Base-by-base conservation (phyloP, 352 stramenopile species). In the Phytophthora crassamura region DNA sequence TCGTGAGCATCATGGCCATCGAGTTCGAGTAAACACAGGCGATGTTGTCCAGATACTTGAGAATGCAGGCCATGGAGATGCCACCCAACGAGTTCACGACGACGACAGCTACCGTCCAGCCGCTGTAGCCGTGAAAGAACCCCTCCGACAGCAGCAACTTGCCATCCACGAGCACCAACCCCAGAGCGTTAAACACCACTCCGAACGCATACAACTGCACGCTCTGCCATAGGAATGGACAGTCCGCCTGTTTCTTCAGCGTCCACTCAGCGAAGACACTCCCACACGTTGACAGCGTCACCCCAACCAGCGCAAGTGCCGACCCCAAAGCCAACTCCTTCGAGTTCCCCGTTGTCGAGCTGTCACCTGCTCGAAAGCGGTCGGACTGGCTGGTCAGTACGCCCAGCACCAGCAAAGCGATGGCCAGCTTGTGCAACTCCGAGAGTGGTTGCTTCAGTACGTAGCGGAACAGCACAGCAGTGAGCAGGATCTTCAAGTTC, bases 21-120 rank as follows among this genome's bases (percentile, higher is more conserved):
- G 86, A 86, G 60, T 96, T 84, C 32, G 85, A 82, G 73, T 93
- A 94, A 2, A 94, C 85, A 40, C 82, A 91, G 28, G 86, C 88
- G 15, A 96, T 96, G 66, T 96, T 96, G 73, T 96, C 88, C 30
- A 96, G 60, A 70, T 86, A 96, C 65, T 95, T 94, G 69, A 96
- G 81, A 38, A 96, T 91, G 36, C 84, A 78, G n/a, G 81, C 86
- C 72, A 95, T 87, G 33, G 70, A 84, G 54, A 95, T 79, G 39
- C 88, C 88, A 5, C 69, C 80, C 20, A 90, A 61, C 7, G 78
- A 90, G 63, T 96, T 89, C 41, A 95, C 84, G n/a, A 89, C 59
- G 22, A 95, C 74, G 16, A 94, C 81, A 0, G 75, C 66, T 40
- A 85, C 50, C 12, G 86, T 93, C 86, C 86, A 96, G 20, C 60